phyloP scores from a whole-genome alignment of 305 asterid species.

The Lippia alba region DNA sequence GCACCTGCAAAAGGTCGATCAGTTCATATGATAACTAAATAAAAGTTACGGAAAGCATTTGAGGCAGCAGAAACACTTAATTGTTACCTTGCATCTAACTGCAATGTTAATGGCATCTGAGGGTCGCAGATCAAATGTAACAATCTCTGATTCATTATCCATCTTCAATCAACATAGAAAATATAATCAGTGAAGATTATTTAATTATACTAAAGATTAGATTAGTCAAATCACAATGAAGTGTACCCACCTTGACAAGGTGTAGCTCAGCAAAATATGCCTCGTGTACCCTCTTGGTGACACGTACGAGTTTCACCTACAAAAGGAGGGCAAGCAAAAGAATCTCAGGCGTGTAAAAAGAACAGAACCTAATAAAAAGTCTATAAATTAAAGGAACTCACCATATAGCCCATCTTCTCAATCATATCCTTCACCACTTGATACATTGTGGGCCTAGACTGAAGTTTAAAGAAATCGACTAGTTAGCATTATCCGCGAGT shows the following conservation, averaged over 20 bases:
- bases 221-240: conserved; percentile 2
- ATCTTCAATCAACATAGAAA: conserved; percentile 38
- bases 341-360: background rate
- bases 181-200: background rate
- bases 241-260: conserved; percentile 57
- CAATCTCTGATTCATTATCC: conserved; percentile 52
- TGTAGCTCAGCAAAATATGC: conserved; percentile 71
- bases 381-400: conserved; percentile 39
- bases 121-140: conserved; percentile 68
- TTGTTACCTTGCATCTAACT: conserved; percentile 63
- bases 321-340: conserved; percentile 12
- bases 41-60: background rate
- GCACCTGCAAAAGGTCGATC: conserved; percentile 51
- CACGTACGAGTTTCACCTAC: conserved; percentile 72
- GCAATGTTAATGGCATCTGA: conserved; percentile 80
- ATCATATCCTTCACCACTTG: conserved; percentile 74
- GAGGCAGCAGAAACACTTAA: background rate
- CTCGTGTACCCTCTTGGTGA: conserved; percentile 74
- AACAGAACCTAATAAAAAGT: background rate
- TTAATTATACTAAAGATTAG: background rate
- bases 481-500: background rate
- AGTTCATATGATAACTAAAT: background rate
- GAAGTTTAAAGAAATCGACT: conserved; percentile 28
- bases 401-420: conserved; percentile 75
- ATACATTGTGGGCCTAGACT: conserved; percentile 79